These are phyloP conservation scores for Vitis hybrid DNA, from an alignment of 177 flowering plant species.

Conservation along the genomic window DNA sequence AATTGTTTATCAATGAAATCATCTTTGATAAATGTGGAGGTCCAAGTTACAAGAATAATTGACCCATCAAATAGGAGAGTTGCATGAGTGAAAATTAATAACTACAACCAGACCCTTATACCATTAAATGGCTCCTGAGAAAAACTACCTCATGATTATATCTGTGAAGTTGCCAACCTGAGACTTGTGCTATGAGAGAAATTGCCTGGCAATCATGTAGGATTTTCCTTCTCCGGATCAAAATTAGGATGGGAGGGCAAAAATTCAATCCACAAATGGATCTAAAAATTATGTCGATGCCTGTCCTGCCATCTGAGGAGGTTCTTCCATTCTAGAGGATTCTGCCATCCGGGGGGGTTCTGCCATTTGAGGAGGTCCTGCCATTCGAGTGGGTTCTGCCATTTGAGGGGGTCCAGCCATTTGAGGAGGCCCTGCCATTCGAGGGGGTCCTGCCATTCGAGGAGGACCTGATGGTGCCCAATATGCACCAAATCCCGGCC, in stretches of 20 bases:
- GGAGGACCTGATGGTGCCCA: background rate
- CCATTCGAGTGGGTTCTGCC: background rate
- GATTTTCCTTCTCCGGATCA: background rate
- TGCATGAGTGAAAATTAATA: slow-evolving; percentile 1
- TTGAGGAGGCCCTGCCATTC: background rate
- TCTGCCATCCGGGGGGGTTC: background rate
- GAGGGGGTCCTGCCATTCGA: slow-evolving; percentile 1
- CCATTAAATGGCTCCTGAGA: background rate
- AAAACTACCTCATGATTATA: background rate
- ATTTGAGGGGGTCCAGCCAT: background rate
- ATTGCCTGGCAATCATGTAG: background rate
- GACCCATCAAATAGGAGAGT: background rate
- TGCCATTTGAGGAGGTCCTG: slow-evolving; percentile 1
- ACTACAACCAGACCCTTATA: background rate
- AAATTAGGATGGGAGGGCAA: background rate
- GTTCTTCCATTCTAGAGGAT: background rate
- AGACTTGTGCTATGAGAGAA: background rate
- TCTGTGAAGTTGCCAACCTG: background rate
- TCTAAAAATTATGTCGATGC: background rate
- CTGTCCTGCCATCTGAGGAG: slow-evolving; percentile 11
- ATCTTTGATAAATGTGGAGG: slow-evolving; percentile 2
- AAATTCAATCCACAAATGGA: background rate
- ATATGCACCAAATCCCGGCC: slow-evolving; percentile 15
- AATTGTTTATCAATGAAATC: background rate
- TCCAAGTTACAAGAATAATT: slow-evolving; percentile 4